Percentiles rank a stretch among this genome's conserved stretches.
phyloP scores from a whole-genome alignment of 805 yeast genomes.

The Lipomyces sp. region DNA sequence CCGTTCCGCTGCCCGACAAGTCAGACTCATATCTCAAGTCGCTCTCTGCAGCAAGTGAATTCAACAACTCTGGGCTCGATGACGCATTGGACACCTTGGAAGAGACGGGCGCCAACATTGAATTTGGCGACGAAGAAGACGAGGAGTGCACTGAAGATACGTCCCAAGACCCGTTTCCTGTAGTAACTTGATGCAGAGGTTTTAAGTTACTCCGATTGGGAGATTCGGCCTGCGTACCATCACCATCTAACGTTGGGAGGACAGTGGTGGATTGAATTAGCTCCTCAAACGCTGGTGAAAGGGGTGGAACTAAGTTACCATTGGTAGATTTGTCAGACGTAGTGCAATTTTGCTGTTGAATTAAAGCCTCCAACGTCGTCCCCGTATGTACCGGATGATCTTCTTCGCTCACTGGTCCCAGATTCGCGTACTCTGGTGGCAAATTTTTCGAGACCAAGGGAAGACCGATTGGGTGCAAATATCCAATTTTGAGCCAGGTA shows the following conservation, averaged over 20 bases:
- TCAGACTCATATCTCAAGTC: neutral
- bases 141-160: neutral
- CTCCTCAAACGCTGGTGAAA: neutral
- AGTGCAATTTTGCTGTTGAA: slow-evolving; percentile 5
- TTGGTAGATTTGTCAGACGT: slow-evolving; percentile 2
- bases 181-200: neutral
- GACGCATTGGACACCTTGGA: neutral
- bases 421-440: slow-evolving; percentile 21
- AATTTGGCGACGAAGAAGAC: slow-evolving; percentile 3
- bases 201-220: neutral
- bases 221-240: neutral
- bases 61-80: neutral
- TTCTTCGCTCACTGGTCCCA: neutral
- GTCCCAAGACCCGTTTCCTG: neutral
- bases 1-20: neutral
- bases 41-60: neutral
- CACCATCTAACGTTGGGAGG: too few relatives aligned
- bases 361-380: slow-evolving; percentile 4
- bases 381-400: neutral
- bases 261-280: neutral
- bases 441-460: slow-evolving; percentile 23
- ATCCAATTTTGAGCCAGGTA: slow-evolving; percentile 28
- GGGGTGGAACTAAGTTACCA: neutral
- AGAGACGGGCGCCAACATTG: too few relatives aligned
- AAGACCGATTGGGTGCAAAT: slow-evolving; percentile 25